Conservation (phyloP, 441 rosid genomes). For the Adansonia grandidieri region DNA sequence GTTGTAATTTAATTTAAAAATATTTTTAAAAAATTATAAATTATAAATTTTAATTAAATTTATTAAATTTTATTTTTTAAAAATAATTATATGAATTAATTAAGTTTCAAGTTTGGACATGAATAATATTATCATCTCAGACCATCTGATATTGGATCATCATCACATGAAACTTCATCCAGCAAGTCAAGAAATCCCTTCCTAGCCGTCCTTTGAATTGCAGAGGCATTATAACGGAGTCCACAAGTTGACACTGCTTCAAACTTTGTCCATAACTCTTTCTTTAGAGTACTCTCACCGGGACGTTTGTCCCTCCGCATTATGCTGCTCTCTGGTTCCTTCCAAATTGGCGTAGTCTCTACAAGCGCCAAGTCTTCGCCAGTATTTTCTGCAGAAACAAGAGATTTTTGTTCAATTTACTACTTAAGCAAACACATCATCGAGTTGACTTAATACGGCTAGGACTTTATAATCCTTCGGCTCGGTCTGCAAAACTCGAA, state of each 20-base stretch:
- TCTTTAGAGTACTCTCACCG: slow-evolving; percentile 88
- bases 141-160: slow-evolving; percentile 32
- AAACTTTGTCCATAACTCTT: slow-evolving; percentile 91
- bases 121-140: slow-evolving; percentile 29
- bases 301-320: slow-evolving; percentile 58
- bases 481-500: too few species aligned
- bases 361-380: slow-evolving; percentile 30
- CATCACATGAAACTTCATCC: slow-evolving; percentile 77
- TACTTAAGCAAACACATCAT: slow-evolving; percentile 9
- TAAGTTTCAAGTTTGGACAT: too few species aligned
- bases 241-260: slow-evolving; percentile 71
- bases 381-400: slow-evolving; percentile 37
- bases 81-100: too few species aligned
- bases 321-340: slow-evolving; percentile 59
- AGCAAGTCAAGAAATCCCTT: slow-evolving; percentile 89
- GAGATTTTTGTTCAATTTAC: slow-evolving; percentile 1
- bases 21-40: too few species aligned
- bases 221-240: slow-evolving; percentile 37
- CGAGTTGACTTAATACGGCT: too few species aligned
- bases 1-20: too few species aligned
- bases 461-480: too few species aligned
- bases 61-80: too few species aligned
- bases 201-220: slow-evolving; percentile 38
- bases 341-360: slow-evolving; percentile 73
- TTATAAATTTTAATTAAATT: too few species aligned